Evolutionary conservation across 2,329 filamentous ascomycete species (phyloP), one percentile per base, ranked within the genome.

Genomic region (Phaeosphaeria sp.): DNA sequence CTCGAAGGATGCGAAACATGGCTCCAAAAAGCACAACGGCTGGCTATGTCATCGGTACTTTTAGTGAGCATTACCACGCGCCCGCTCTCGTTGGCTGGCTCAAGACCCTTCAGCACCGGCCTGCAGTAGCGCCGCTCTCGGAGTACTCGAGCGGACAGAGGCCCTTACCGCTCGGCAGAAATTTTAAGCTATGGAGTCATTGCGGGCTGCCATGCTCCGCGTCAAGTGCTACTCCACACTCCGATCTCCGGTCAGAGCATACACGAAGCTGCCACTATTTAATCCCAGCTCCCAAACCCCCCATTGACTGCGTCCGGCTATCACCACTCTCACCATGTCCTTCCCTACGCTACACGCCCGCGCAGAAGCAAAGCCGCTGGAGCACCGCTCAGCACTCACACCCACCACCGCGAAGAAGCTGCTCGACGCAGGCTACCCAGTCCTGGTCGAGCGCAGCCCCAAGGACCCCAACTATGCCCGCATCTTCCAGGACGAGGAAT

Each of bases 401-500:
- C 77, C 77, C 54, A 71, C 75, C 21, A 78, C 77, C 1, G 70
- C 73, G 27, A 75, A 73, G 65, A 74, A 77, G 62, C 74, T 79
- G 50, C 72, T 79, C 62, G 75, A 74, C 21, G 74, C 75, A 27
- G 77, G 77, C 60, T 79, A 79, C 65, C 68, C 71, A 15, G 71
- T 79, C 30, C 65, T 76, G 3, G 75, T 79, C 58, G 77, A 79
- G 72, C 72, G 75, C 60, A 76, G 71, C 59, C 68, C 76, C 64
- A 73, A 66, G 52, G 70, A 78, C 62, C 69, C 77, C 44, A 68
- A 76, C 58, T 74, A 68, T 54, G 67, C 67, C 54, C 77, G 77
- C 59, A 79, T 79, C 64, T 79, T 79, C 75, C 67, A 77, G 36
- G 77, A 79, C 56, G 65, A 69, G 6, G 77, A 79, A 54, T 79